phyloP scores from a whole-genome alignment of 805 yeast species.

The Pichia gijzeniarum region DNA sequence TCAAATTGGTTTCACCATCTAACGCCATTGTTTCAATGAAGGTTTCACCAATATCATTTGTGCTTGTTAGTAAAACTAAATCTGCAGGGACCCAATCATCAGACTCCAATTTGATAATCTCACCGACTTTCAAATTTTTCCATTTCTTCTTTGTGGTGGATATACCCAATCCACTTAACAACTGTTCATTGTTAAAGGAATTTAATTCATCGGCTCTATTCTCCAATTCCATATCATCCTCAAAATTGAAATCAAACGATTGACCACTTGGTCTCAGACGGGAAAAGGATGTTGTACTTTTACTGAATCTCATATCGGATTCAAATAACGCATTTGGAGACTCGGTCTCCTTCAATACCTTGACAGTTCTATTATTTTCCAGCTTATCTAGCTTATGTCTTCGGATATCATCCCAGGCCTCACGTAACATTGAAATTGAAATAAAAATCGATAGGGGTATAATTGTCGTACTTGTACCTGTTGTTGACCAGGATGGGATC shows the following conservation, averaged over 20 bases:
- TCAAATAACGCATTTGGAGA: conserved; percentile 8
- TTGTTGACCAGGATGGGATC: conserved; percentile 96
- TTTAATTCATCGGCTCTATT: conserved; percentile 15
- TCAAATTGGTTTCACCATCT: conserved; percentile 94
- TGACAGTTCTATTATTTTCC: conserved; percentile 60
- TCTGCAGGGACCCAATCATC: conserved; percentile 97
- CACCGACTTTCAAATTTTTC: conserved; percentile 86
- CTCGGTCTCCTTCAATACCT: conserved; percentile 30
- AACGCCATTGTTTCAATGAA: conserved; percentile 94
- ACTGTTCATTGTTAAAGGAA: conserved; percentile 20
- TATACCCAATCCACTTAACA: conserved; percentile 18
- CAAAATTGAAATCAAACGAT: conserved; percentile 20
- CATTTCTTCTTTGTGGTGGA: conserved; percentile 37
- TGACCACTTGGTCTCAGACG: conserved; percentile 23
- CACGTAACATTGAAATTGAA: conserved; percentile 82
- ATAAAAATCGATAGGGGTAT: conserved; percentile 83
- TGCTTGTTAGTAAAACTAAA: conserved; percentile 61
- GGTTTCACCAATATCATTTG: conserved; percentile 56
- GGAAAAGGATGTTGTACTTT: conserved; percentile 26
- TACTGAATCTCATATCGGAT: conserved; percentile 17
- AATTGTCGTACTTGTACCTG: conserved; percentile 92
- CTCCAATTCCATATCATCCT: conserved; percentile 14
- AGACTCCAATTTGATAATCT: conserved; percentile 60
- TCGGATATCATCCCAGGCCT: conserved; percentile 88
- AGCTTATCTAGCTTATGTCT: conserved; percentile 79